Base-by-base conservation (phyloP, 2,329 filamentous ascomycete species). In the Fusarium xyrophilum region DNA sequence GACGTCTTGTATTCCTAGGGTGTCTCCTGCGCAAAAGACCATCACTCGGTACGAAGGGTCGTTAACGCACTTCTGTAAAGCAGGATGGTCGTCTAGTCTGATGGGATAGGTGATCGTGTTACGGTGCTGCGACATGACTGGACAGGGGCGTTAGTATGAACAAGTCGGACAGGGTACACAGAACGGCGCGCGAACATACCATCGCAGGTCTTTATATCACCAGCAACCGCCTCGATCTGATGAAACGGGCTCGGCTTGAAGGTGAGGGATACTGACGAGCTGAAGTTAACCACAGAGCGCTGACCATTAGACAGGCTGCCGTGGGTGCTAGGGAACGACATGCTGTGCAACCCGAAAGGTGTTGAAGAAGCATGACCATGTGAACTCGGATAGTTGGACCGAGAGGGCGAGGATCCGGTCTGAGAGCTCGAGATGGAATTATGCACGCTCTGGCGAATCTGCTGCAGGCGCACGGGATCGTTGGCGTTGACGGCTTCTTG, bases 211-310 rank as follows among this genome's bases (percentile, higher is more conserved):
- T 88, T 84, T 21, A 90, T 81, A 11, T 84, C 81, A 8, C 92
- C 88, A 9, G 97, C 79, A 30, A 88, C 84, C 56, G 88, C 83
- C 46, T 89, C 77, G 33, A 95, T 83, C 14, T 87, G 86, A 75
- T 95, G 97, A 78, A 97, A 99, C 0, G 96, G 95, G 74, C 93
- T 97, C 7, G 88, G 78, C 74, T 92, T 95, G 81, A 84, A 85
- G 14, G 66, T 60, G 23, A 79, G 56, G 14, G 68, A 52, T 36
- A 40, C 54, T 57, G 28, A 50, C 13, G 66, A 58, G 33, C 61
- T 60, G 21, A 71, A 60, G 27, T 56, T 54, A 25, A 62, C 39
- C n/a, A 54, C 54, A 30, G 65, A 52, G 10, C 71, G 59, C 54
- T 73, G 72, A 25, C 72, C 67, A 40, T 73, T 73, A 48, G 68